phyloP scores from a whole-genome alignment of 2,329 filamentous ascomycete species.

The Aureobasidium subglaciale region DNA sequence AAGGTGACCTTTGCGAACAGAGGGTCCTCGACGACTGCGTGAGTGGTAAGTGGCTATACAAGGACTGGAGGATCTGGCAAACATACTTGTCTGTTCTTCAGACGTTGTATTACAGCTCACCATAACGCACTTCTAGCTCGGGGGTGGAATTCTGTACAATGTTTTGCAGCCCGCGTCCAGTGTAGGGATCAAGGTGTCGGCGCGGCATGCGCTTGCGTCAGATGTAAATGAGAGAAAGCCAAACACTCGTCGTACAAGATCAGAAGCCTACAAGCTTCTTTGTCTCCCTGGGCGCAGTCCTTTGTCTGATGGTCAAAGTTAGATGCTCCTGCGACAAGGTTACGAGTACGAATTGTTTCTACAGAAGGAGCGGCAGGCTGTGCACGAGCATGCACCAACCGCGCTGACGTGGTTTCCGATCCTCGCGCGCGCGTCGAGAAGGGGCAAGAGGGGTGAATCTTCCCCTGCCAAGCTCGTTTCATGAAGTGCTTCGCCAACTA shows the following conservation, averaged over 20 bases:
- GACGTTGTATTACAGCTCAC: constrained; percentile 43
- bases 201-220: constrained; percentile 10
- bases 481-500: neutral
- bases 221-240: neutral
- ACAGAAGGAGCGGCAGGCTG: neutral
- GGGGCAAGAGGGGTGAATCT: too few relatives aligned
- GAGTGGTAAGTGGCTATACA: neutral
- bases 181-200: neutral
- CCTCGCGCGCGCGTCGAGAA: constrained; percentile 1
- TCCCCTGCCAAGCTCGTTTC: constrained; percentile 11
- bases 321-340: neutral
- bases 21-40: constrained; percentile 39
- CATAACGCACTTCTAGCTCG: constrained; percentile 16
- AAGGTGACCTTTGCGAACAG: constrained; percentile 48
- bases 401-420: constrained; percentile 4
- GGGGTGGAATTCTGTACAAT: neutral
- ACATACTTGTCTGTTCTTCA: constrained; percentile 39
- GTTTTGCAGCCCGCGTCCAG: constrained; percentile 2
- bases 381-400: neutral
- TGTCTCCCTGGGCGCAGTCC: neutral
- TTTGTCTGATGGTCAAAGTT: neutral
- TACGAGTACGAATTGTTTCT: neutral
- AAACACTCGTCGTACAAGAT: neutral
- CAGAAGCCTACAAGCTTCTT: neutral
- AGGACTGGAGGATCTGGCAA: neutral